A percentile compares a stretch with the other conserved stretches of the same genome.
These are phyloP conservation scores for Pseudozyma flocculosa DNA, from an alignment of 1,284 basidiomycete species.

Conservation along the genomic window DNA sequence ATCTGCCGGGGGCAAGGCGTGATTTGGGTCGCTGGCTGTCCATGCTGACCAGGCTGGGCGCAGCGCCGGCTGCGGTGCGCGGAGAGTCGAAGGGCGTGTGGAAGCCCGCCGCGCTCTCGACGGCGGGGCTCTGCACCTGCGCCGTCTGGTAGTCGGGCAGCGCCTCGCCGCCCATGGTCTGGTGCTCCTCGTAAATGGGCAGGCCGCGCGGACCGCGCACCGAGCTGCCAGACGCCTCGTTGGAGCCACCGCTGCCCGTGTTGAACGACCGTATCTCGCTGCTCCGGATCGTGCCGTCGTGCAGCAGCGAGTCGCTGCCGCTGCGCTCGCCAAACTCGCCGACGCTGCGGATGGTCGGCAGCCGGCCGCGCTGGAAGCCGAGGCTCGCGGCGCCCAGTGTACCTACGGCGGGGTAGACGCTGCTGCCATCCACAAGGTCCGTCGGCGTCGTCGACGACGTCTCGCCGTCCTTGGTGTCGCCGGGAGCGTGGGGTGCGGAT, in stretches of 20 bases:
- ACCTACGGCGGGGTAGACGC: no score
- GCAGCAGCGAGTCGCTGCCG: slow-evolving; percentile 3
- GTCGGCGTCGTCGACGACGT: no score
- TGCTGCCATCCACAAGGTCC: no score
- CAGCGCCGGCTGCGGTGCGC: slow-evolving; percentile 6
- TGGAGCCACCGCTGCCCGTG: background rate
- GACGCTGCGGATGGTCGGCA: slow-evolving; percentile 41
- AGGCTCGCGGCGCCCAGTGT: slow-evolving; percentile 1
- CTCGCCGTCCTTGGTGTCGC: no score
- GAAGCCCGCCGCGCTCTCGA: slow-evolving; percentile 7
- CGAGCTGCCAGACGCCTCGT: no score
- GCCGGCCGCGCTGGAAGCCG: slow-evolving; percentile 9
- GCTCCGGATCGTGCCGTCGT: background rate
- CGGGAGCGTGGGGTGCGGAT: no score
- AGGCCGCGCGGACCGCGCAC: slow-evolving; percentile 1
- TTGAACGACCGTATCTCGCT: background rate
- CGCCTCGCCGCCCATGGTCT: slow-evolving; percentile 7
- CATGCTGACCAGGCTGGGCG: background rate
- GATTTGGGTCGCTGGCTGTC: background rate
- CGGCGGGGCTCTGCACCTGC: slow-evolving; percentile 2
- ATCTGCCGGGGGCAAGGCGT: no score
- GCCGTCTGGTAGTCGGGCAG: slow-evolving; percentile 14
- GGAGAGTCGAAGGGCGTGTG: slow-evolving; percentile 21
- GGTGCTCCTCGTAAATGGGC: slow-evolving; percentile 16
- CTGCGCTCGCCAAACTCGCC: slow-evolving; percentile 41